A percentile compares a stretch with the other conserved stretches of the same genome.
phyloP scores from a whole-genome alignment of 805 yeast genomes.

The Ogataea trehaloabstinens region DNA sequence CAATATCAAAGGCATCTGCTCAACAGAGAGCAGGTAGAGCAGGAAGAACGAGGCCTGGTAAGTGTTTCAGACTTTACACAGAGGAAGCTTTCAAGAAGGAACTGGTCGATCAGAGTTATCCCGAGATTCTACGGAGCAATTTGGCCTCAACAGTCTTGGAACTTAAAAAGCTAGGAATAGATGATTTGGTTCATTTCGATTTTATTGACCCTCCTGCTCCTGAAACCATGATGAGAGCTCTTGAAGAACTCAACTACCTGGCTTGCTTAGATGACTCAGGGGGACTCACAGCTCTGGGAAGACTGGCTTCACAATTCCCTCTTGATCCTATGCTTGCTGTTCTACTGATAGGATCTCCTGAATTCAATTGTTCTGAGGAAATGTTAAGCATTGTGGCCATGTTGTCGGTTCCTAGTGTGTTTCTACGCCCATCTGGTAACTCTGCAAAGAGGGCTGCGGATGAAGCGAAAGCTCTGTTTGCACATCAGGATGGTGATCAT shows the following conservation, averaged over 20 bases:
- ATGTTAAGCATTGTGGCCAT: conserved; percentile 84
- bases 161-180: conserved; percentile 89
- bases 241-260: conserved; percentile 89
- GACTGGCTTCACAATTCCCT: conserved; percentile 90
- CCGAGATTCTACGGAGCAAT: conserved; percentile 90
- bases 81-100: conserved; percentile 96
- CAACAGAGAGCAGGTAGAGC: conserved; percentile 99
- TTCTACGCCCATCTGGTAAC: conserved; percentile 86
- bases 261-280: conserved; percentile 93
- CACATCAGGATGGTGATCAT: conserved; percentile 95
- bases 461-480: conserved; percentile 81
- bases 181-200: conserved; percentile 95
- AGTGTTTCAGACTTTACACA: conserved; percentile 93
- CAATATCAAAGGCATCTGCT: conserved; percentile 95
- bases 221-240: conserved; percentile 98
- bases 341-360: conserved; percentile 84
- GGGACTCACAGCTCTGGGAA: conserved; percentile 81
- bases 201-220: conserved; percentile 99
- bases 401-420: conserved; percentile 90
- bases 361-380: conserved; percentile 84
- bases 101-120: conserved; percentile 91
- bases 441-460: conserved; percentile 86
- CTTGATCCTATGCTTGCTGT: conserved; percentile 95
- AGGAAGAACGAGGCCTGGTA: conserved; percentile 98
- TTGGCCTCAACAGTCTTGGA: conserved; percentile 89